Conservation (phyloP, 176 grass and related monocot genomes). For the Chloris gayana region DNA sequence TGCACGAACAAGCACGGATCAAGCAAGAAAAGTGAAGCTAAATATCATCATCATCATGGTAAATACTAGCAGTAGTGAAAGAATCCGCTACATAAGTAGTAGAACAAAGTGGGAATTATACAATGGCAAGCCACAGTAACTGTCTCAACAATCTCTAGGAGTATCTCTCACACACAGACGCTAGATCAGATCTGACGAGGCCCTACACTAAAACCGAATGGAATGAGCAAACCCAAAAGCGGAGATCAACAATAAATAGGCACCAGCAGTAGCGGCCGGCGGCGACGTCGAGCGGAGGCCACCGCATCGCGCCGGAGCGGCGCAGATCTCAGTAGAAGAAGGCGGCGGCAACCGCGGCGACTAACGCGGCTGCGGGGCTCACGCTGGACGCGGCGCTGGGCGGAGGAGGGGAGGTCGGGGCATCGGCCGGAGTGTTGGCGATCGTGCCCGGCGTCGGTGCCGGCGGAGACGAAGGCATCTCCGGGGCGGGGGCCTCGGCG, state of each 20-base stretch:
- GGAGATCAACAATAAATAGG: slow-evolving; percentile 11
- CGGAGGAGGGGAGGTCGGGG: slow-evolving; percentile 19
- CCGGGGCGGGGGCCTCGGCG: neutral
- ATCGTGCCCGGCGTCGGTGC: slow-evolving; percentile 23
- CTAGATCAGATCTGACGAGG: slow-evolving; percentile 28
- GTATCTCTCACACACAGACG: neutral
- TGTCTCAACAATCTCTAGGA: slow-evolving; percentile 14
- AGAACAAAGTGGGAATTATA: slow-evolving; percentile 17
- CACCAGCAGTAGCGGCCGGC: neutral
- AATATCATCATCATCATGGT: neutral
- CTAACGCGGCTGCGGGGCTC: neutral
- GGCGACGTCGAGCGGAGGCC: neutral
- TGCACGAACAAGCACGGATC: slow-evolving; percentile 14
- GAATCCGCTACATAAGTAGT: slow-evolving; percentile 17
- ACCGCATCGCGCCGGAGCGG: neutral
- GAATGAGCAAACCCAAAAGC: slow-evolving; percentile 8
- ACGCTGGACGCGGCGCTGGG: slow-evolving; percentile 9
- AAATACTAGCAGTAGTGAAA: slow-evolving; percentile 16
- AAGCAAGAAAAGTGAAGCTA: neutral
- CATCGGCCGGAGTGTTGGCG: neutral
- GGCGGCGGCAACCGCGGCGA: neutral
- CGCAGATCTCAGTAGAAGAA: slow-evolving; percentile 33
- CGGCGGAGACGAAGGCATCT: slow-evolving; percentile 2
- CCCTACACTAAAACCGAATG: slow-evolving; percentile 27
- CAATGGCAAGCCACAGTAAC: slow-evolving; percentile 29